phyloP scores from a whole-genome alignment of 2,329 filamentous ascomycete genomes.

The Cercospora sp. region DNA sequence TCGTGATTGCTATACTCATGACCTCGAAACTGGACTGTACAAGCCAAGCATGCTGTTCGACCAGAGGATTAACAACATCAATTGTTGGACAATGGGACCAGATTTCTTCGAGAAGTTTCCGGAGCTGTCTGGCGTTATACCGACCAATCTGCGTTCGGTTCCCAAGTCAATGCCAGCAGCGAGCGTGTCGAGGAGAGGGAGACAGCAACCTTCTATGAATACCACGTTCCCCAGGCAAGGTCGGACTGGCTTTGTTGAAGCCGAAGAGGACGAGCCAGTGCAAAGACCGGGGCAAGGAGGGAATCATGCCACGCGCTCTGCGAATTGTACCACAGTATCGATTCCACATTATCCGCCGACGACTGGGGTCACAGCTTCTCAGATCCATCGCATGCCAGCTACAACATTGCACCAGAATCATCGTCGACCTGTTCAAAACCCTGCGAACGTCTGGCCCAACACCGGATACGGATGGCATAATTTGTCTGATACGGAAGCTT shows the following conservation, averaged over 20 bases:
- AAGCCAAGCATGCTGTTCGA: not conserved
- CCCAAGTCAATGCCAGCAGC: not conserved
- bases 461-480: not conserved
- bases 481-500: not conserved
- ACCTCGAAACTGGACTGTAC: not conserved
- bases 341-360: not conserved
- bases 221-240: not conserved
- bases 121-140: not conserved
- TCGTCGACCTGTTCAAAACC: not conserved
- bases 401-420: not conserved
- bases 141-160: not conserved
- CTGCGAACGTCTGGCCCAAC: not conserved
- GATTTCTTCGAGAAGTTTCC: not conserved
- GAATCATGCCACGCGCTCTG: not conserved
- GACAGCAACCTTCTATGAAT: not conserved
- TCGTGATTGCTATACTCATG: not conserved
- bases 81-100: not conserved
- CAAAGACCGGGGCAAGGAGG: not conserved
- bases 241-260: not conserved
- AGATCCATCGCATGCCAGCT: not conserved
- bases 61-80: not conserved
- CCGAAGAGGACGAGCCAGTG: not conserved
- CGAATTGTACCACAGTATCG: not conserved
- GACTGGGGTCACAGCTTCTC: not conserved
- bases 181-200: not conserved